Evolutionary conservation across 75 land plant species (phyloP).

Genomic region (Larix kaempferi): DNA sequence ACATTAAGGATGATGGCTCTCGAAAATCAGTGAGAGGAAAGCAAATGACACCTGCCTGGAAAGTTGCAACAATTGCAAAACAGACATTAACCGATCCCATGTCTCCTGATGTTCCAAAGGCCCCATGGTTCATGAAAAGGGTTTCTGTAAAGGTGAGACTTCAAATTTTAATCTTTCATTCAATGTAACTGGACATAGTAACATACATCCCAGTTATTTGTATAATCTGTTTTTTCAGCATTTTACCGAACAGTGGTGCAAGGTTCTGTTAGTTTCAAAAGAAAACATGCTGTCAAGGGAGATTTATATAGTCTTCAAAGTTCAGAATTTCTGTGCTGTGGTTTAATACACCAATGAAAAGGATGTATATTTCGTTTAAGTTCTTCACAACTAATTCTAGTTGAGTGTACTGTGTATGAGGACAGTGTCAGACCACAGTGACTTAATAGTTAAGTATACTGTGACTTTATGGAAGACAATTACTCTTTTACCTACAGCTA

Average conservation of each 20-base stretch:
- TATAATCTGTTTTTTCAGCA: background rate
- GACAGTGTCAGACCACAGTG: background rate
- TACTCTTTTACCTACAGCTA: too few relatives aligned
- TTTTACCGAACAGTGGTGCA: background rate
- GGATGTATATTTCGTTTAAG: background rate
- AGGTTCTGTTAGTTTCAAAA: background rate
- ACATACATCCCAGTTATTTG: background rate
- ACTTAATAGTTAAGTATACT: background rate
- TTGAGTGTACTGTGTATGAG: background rate
- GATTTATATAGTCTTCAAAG: background rate
- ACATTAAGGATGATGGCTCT: conserved; percentile 32
- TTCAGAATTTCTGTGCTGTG: background rate
- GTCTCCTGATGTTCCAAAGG: conserved; percentile 30
- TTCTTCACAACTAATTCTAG: background rate
- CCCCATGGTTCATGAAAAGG: conserved; percentile 26
- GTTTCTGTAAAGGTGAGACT: conserved; percentile 30
- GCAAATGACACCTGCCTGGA: conserved; percentile 16
- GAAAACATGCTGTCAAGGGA: background rate
- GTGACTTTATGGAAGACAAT: background rate
- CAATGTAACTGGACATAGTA: background rate
- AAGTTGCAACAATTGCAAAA: conserved; percentile 29
- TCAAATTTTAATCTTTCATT: background rate
- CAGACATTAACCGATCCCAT: conserved; percentile 33
- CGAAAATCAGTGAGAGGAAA: conserved; percentile 6
- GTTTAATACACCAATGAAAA: background rate